A percentile compares a stretch with the other conserved stretches of the same genome.
These are phyloP conservation scores for Dothistroma septosporum DNA, from an alignment of 2,329 filamentous ascomycete genomes.

Conservation along the genomic window DNA sequence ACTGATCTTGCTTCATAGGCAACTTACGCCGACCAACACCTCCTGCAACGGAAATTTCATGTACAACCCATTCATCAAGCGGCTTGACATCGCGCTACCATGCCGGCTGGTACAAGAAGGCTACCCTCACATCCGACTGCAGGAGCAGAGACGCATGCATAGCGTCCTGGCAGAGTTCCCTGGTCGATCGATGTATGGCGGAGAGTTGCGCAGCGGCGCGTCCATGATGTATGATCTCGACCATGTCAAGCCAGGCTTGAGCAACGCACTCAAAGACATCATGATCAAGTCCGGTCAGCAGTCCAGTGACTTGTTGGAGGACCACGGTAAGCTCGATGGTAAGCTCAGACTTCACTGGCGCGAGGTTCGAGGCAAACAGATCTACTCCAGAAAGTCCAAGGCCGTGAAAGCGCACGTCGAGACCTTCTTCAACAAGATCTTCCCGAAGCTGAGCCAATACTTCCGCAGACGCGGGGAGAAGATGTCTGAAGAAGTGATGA, in stretches of 20 bases:
- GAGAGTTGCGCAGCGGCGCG: background rate
- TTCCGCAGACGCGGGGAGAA: constrained; percentile 8
- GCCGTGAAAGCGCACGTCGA: background rate
- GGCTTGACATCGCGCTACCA: constrained; percentile 14
- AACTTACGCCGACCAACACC: constrained; percentile 18
- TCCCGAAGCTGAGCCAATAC: constrained; percentile 13
- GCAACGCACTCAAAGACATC: background rate
- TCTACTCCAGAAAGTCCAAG: background rate
- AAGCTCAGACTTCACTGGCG: background rate
- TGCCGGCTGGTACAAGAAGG: constrained; percentile 11
- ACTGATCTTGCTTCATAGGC: constrained; percentile 9
- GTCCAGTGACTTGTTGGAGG: too few relatives aligned
- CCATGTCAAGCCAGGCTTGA: background rate
- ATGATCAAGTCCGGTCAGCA: background rate
- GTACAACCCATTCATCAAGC: constrained; percentile 17
- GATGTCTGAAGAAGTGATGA: constrained; percentile 2
- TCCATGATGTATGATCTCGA: too few relatives aligned
- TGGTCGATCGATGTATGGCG: background rate
- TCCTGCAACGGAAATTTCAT: constrained; percentile 1
- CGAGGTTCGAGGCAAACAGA: background rate
- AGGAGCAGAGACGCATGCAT: constrained; percentile 11
- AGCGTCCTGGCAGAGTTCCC: constrained; percentile 5
- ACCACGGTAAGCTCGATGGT: too few relatives aligned
- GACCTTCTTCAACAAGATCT: constrained; percentile 12
- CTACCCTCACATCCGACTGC: constrained; percentile 11